phyloP scores from a whole-genome alignment of 176 grass and related monocot species.

The Lolium perenne region DNA sequence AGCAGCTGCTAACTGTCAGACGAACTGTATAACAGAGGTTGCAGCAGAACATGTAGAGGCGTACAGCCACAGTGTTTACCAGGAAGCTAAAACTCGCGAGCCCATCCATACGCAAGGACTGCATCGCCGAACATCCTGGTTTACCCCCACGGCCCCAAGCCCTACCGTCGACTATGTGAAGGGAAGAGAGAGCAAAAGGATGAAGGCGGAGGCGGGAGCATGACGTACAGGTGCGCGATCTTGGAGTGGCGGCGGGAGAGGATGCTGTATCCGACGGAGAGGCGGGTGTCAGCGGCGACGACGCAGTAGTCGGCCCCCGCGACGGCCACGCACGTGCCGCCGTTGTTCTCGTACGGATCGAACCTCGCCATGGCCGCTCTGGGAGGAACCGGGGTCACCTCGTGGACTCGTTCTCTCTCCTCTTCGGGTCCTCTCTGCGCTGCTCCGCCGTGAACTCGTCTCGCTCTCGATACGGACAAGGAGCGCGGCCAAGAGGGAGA shows the following conservation, averaged over 20 bases:
- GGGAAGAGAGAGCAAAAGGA: not conserved
- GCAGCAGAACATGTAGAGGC: constrained; percentile 10
- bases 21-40: not conserved
- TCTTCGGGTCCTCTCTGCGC: not conserved
- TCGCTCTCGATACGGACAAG: not conserved
- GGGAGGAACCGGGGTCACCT: not conserved
- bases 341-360: constrained; percentile 54
- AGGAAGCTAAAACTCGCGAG: not conserved
- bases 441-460: not conserved
- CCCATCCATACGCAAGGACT: not conserved
- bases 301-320: constrained; percentile 87
- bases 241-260: constrained; percentile 77
- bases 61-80: not conserved
- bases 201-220: not conserved
- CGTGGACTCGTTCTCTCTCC: not conserved
- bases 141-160: not conserved
- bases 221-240: constrained; percentile 66
- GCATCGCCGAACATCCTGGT: not conserved
- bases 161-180: not conserved
- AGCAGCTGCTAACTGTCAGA: not conserved
- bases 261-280: constrained; percentile 84
- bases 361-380: constrained; percentile 46
- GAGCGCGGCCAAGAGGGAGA: not conserved
- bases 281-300: constrained; percentile 80
- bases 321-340: constrained; percentile 86